Evolutionary conservation across 2,329 filamentous ascomycete species (phyloP), one percentile per base, ranked within the genome.

Genomic region (Trichoderma gracile): DNA sequence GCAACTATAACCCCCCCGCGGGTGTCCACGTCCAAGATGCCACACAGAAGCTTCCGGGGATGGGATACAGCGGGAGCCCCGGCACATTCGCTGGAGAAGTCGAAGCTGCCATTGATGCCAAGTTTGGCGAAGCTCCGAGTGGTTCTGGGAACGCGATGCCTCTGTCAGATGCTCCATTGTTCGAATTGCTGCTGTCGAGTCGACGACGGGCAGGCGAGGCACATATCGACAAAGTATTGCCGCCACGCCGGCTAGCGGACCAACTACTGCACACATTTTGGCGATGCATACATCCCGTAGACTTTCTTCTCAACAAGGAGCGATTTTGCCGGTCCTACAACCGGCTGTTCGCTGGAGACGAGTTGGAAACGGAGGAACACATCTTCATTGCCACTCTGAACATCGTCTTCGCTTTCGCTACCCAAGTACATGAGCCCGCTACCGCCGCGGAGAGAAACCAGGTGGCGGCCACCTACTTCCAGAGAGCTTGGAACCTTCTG

Each of bases 101-200:
- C 12, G 47, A 46, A 47, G 55, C 55, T 9, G 55, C 55, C 9
- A 57, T 57, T 38, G 55, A 57, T 23, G 55, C 55, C 7, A 47
- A 27, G 8, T 33, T 21, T 47, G 42, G 55, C 6, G 42, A 5
- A 23, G 25, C 46, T 38, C 15, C 55, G 5, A 12, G 55, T 46
- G 42, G 55, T 15, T 46, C n/a, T 7, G 15, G 42, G 19, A 57
- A 33, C 33, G 25, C 27, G 23, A 46, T 57, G 27, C 55, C 42
- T 15, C 33, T 57, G 55, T 57, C 55, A 12, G 55, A 57, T 33
- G 55, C 55, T 38, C 55, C n/a, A n/a, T n/a, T 46, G 21, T 57
- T 57, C n/a, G 55, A 33, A 23, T 38, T 57, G 25, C 55, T 27
- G 25, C 23, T 57, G 12, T 15, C 25, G 5, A 3, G 25, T 19